phyloP scores from a whole-genome alignment of 441 rosid species.

The Brassica hybrid region DNA sequence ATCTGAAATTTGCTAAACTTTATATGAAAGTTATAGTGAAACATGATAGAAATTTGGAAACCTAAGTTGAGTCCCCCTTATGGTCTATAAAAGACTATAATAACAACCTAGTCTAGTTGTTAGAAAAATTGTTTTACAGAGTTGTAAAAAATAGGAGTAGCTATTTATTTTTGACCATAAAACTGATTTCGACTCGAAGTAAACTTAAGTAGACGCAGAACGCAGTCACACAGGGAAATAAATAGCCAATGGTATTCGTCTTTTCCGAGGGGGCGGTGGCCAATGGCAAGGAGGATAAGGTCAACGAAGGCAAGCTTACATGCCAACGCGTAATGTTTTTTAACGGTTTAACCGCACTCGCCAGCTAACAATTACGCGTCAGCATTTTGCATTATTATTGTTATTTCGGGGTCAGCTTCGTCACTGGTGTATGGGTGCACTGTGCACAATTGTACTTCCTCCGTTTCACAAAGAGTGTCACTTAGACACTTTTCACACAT shows the following conservation, averaged over 20 bases:
- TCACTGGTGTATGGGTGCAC: constrained; percentile 7
- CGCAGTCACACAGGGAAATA: background rate
- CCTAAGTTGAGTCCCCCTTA: background rate
- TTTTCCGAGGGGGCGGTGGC: constrained; percentile 36
- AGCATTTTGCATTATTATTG: background rate
- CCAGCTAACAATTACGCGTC: constrained; percentile 10
- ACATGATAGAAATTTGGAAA: background rate
- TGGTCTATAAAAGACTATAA: background rate
- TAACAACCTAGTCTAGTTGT: background rate
- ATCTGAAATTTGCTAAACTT: background rate
- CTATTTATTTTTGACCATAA: background rate
- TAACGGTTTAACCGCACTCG: constrained; percentile 5
- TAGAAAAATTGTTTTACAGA: background rate
- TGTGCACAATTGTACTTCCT: background rate
- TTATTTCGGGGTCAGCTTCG: background rate
- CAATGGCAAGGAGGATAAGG: background rate
- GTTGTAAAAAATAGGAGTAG: background rate
- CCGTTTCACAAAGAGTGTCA: too few relatives aligned
- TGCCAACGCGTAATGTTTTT: constrained; percentile 13
- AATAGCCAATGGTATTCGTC: constrained; percentile 11
- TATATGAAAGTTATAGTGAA: background rate
- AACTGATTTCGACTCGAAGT: background rate
- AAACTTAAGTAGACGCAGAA: background rate
- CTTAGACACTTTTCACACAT: too few relatives aligned
- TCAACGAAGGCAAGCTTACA: constrained; percentile 33